A percentile compares a stretch with the other conserved stretches of the same genome.
These are phyloP conservation scores for Gynostemma pentaphyllum DNA, from an alignment of 306 rosid species.

Conservation along the genomic window DNA sequence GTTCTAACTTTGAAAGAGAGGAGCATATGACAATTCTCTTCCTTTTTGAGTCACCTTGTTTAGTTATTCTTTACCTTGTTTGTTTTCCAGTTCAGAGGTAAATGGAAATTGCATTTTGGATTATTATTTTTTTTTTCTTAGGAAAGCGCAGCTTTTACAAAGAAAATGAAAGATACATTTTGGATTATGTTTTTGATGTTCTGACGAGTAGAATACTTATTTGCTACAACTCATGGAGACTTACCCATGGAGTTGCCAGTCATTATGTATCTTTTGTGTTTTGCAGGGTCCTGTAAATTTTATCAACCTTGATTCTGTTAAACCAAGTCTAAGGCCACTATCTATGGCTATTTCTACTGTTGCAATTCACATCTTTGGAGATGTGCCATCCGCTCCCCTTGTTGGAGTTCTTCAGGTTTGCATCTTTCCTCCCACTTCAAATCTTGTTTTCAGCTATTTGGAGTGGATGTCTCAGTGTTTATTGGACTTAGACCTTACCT, in stretches of 20 bases:
- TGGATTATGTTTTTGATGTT: not conserved
- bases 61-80: not conserved
- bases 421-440: not conserved
- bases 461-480: not conserved
- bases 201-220: not conserved
- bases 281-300: conserved; percentile 78
- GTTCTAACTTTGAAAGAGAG: not conserved
- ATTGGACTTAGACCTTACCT: not conserved
- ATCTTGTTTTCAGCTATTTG: not conserved
- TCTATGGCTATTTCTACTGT: conserved; percentile 79
- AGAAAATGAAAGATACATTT: too few relatives aligned
- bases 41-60: not conserved
- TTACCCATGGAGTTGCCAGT: not conserved
- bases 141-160: too few relatives aligned
- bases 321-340: conserved; percentile 73
- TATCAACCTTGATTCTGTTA: conserved; percentile 53
- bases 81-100: not conserved
- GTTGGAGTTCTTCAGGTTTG: conserved; percentile 78
- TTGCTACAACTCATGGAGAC: not conserved
- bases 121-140: too few relatives aligned
- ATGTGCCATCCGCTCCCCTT: conserved; percentile 85
- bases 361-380: conserved; percentile 76
- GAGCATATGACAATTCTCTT: not conserved
- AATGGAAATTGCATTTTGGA: not conserved
- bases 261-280: conserved; percentile 10